Evolutionary conservation across 1,284 basidiomycete genomes (phyloP).

Genomic region (Microbotryomycetes sp.): DNA sequence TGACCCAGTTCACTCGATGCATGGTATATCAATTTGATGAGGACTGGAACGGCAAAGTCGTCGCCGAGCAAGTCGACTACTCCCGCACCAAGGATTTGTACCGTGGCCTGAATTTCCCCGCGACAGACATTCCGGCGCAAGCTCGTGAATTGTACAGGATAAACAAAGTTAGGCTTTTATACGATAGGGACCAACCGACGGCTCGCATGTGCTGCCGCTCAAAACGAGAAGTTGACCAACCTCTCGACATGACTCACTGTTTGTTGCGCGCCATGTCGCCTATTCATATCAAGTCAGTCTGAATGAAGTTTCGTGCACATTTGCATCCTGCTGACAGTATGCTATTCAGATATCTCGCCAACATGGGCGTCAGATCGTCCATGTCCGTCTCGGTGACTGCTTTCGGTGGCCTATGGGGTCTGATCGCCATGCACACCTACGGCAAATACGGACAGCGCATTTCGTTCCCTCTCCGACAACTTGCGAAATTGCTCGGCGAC

Average conservation of each 20-base stretch:
- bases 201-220: slow-evolving; percentile 66
- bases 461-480: slow-evolving; percentile 37
- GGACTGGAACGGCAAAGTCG: slow-evolving; percentile 56
- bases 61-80: slow-evolving; percentile 79
- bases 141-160: slow-evolving; percentile 52
- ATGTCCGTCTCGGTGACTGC: slow-evolving; percentile 85
- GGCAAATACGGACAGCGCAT: slow-evolving; percentile 45
- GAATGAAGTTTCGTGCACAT: neutral
- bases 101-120: slow-evolving; percentile 47
- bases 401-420: slow-evolving; percentile 75
- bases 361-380: slow-evolving; percentile 72
- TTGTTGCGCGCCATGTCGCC: slow-evolving; percentile 83
- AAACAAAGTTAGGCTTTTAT: slow-evolving; percentile 74
- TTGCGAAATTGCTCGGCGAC: slow-evolving; percentile 62
- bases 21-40: slow-evolving; percentile 65
- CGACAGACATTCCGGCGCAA: slow-evolving; percentile 52
- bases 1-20: slow-evolving; percentile 78
- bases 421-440: slow-evolving; percentile 77
- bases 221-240: slow-evolving; percentile 59
- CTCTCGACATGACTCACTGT: slow-evolving; percentile 81
- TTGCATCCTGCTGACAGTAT: neutral
- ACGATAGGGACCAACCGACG: slow-evolving; percentile 67
- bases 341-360: slow-evolving; percentile 56
- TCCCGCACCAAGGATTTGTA: slow-evolving; percentile 69
- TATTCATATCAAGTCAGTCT: slow-evolving; percentile 65